A percentile compares a stretch with the other conserved stretches of the same genome.
Evolutionary conservation across 1,284 basidiomycete genomes (phyloP).

Genomic region (Trichosporon sp.): DNA sequence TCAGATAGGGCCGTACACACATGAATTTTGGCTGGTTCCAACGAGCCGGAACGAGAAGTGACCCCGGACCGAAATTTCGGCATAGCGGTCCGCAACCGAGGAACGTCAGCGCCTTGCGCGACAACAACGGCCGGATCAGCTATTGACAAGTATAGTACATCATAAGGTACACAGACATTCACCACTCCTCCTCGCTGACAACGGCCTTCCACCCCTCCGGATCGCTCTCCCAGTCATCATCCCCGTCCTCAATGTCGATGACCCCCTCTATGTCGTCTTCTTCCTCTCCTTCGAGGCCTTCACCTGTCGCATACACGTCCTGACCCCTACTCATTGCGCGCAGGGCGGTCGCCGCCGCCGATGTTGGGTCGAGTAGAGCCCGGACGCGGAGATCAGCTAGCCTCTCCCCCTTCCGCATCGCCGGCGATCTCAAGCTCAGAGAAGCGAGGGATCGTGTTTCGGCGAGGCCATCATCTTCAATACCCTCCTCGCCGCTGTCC

Average conservation of each 20-base stretch:
- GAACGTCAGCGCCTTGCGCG: too few species aligned
- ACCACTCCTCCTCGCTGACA: constrained; percentile 24
- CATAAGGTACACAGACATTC: too few species aligned
- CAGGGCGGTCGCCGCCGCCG: constrained; percentile 21
- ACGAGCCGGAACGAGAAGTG: too few species aligned
- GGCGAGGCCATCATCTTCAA: neutral
- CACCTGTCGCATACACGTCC: constrained; percentile 30
- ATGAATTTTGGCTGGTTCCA: too few species aligned
- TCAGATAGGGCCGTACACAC: too few species aligned
- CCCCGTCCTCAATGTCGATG: constrained; percentile 10
- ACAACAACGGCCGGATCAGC: too few species aligned
- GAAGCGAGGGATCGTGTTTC: constrained; percentile 3
- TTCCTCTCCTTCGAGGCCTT: constrained; percentile 13
- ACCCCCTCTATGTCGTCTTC: constrained; percentile 3
- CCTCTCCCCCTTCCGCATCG: constrained; percentile 9
- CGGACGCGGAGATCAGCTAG: constrained; percentile 32
- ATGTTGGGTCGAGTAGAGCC: constrained; percentile 35
- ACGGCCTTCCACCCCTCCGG: constrained; percentile 29
- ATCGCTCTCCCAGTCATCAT: constrained; percentile 35
- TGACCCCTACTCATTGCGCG: constrained; percentile 32
- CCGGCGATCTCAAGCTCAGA: constrained; percentile 27
- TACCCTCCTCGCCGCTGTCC: neutral
- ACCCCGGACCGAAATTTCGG: too few species aligned
- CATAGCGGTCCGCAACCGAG: too few species aligned
- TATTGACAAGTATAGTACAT: neutral